A percentile compares a stretch with the other conserved stretches of the same genome.
These are phyloP conservation scores for Limonium bicolor DNA, from an alignment of 148 eudicot species.

Conservation along the genomic window DNA sequence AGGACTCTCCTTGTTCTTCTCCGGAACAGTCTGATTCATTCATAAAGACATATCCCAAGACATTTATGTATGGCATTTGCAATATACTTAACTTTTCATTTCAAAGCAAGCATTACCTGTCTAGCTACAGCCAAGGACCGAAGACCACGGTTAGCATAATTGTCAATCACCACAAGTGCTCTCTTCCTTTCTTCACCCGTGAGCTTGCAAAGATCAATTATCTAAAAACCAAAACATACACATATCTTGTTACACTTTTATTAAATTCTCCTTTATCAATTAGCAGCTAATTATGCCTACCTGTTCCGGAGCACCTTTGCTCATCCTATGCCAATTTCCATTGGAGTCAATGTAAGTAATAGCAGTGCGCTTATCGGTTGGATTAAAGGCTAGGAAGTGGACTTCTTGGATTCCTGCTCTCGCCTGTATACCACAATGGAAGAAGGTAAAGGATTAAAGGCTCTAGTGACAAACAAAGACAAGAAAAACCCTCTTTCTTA, in stretches of 20 bases:
- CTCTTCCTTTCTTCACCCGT: constrained; percentile 42
- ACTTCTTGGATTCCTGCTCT: constrained; percentile 63
- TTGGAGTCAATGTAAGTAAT: constrained; percentile 45
- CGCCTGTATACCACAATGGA: constrained; percentile 50
- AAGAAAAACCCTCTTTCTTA: too few relatives aligned
- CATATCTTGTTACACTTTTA: background rate
- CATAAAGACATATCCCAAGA: background rate
- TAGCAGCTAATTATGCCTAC: constrained; percentile 12
- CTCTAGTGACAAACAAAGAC: too few relatives aligned
- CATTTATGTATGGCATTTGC: background rate
- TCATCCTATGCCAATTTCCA: constrained; percentile 63
- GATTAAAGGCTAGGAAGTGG: constrained; percentile 73
- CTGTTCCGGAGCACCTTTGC: constrained; percentile 90
- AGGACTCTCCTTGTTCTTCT: constrained; percentile 60
- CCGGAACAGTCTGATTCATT: constrained; percentile 36
- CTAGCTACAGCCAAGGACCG: constrained; percentile 69
- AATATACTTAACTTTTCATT: background rate
- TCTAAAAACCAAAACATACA: constrained; percentile 16
- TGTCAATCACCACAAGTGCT: constrained; percentile 51
- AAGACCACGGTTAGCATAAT: constrained; percentile 81
- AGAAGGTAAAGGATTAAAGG: too few relatives aligned
- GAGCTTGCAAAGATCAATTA: constrained; percentile 67
- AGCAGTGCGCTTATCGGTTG: constrained; percentile 73
- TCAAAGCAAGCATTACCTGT: constrained; percentile 29
- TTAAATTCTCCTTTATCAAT: background rate